Percentiles rank a stretch among this genome's conserved stretches.
These are phyloP conservation scores for Pelargonium nanum DNA, from an alignment of 345 rosid genomes.

Conservation along the genomic window DNA sequence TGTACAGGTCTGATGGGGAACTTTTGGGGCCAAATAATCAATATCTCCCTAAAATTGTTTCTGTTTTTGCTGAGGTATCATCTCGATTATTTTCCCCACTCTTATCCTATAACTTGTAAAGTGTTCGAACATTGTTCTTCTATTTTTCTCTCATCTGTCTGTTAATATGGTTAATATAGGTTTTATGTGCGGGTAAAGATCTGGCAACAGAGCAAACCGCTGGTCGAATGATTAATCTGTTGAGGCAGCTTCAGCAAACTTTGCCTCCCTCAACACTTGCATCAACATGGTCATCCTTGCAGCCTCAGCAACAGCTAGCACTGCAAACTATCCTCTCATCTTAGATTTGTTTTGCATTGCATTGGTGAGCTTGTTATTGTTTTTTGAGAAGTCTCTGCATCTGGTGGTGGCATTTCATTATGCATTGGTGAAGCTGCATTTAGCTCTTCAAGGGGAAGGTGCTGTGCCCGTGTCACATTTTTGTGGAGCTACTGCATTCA, in stretches of 20 bases:
- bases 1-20: constrained; percentile 74
- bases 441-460: too few species aligned
- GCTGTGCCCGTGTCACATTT: background rate
- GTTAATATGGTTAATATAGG: constrained; percentile 24
- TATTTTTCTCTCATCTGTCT: too few species aligned
- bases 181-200: constrained; percentile 77
- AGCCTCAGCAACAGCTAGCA: constrained; percentile 91
- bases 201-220: constrained; percentile 80
- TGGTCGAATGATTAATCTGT: constrained; percentile 66
- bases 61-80: constrained; percentile 84
- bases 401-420: too few species aligned
- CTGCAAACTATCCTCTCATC: constrained; percentile 89
- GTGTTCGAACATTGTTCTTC: background rate
- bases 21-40: constrained; percentile 85
- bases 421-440: too few species aligned
- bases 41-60: constrained; percentile 72
- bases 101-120: background rate
- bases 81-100: background rate
- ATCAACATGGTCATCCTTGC: constrained; percentile 78
- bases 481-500: constrained; percentile 3
- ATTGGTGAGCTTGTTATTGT: background rate
- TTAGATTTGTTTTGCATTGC: constrained; percentile 12
- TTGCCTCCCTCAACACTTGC: constrained; percentile 83
- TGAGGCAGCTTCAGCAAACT: constrained; percentile 90
- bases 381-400: too few species aligned